Evolutionary conservation across 1,139 yeast species (phyloP).

Genomic region (Sugiyamaella pinicola): DNA sequence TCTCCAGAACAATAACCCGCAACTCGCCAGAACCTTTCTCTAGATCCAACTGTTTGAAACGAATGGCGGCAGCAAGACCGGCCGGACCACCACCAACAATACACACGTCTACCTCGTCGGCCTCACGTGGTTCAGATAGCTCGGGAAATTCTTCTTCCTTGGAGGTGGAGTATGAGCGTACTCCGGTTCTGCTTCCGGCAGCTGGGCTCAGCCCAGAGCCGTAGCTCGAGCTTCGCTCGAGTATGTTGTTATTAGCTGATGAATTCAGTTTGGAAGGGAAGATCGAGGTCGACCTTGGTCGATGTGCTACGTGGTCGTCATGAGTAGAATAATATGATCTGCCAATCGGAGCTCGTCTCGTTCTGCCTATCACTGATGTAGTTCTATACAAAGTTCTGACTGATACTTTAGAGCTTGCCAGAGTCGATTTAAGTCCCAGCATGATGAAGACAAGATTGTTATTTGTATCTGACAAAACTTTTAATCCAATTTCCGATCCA

Average conservation of each 20-base stretch:
- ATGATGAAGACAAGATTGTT: background rate
- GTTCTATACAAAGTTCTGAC: background rate
- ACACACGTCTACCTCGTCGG: constrained; percentile 86
- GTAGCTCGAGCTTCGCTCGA: too few relatives aligned
- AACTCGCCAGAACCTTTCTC: constrained; percentile 67
- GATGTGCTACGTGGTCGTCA: too few relatives aligned
- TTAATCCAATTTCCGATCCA: too few relatives aligned
- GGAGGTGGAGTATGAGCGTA: constrained; percentile 5
- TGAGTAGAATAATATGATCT: too few relatives aligned
- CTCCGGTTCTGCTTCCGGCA: too few relatives aligned
- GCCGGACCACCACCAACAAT: constrained; percentile 99
- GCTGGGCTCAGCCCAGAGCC: too few relatives aligned
- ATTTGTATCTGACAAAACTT: too few relatives aligned
- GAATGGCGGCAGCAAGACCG: constrained; percentile 91
- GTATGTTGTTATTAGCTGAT: too few relatives aligned
- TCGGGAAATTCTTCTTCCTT: constrained; percentile 12
- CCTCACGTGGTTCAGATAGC: constrained; percentile 57
- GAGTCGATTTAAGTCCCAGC: background rate
- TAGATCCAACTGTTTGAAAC: constrained; percentile 77
- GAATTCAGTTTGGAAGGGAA: too few relatives aligned
- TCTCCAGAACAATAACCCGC: constrained; percentile 86
- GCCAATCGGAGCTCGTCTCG: too few relatives aligned
- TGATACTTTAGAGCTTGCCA: background rate
- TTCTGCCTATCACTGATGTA: background rate
- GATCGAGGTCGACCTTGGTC: too few relatives aligned